Base-by-base conservation (phyloP, 345 rosid species). In the Hibiscus tridactylites region DNA sequence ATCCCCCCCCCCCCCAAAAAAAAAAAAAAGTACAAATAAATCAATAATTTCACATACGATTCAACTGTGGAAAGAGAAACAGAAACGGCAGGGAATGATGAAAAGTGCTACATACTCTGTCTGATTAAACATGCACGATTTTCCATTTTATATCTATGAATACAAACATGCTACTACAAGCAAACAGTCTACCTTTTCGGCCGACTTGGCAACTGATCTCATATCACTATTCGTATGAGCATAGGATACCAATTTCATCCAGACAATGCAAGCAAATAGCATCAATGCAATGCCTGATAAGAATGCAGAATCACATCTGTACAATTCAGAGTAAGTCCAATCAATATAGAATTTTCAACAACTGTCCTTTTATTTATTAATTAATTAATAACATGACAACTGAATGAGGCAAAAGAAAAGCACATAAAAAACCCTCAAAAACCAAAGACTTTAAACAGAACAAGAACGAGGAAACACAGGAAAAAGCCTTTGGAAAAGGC, bases 221-320 rank as follows among this genome's bases (percentile, higher is more conserved):
- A 89, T 82, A 79, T 95, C 99, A 73, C 78, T 79, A 86, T 73
- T 92, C 24, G 99, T 90, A 82, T 95, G 99, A 24, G 93, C 99
- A 74, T 89, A 95, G 28, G 99, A 92, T 33, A 95, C 92, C 85
- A 92, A 76, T 82, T 95, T 95, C 62, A 95, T 75, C 98, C 99
- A 95, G 76, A 92, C 99, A 61, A 95, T 88, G 83, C 98, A 90
- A 75, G 99, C 81, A 80, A 95, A 84, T 56, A 90, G 89, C 99
- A 95, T 95, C 85, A 95, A 79, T 0, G 97, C 84, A 65, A 85
- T 87, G 64, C 98, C 99, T 31, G 92, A 92, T 65, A 88, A 75
- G 77, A 95, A 84, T 57, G 94, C 97, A 15, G 98, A 95, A 79
- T 89, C 96, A 78, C 94, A 90, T 79, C 98, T 95, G 88, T 81